These are phyloP conservation scores for Cyathus striatus DNA, from an alignment of 768 basidiomycete species.

Conservation along the genomic window DNA sequence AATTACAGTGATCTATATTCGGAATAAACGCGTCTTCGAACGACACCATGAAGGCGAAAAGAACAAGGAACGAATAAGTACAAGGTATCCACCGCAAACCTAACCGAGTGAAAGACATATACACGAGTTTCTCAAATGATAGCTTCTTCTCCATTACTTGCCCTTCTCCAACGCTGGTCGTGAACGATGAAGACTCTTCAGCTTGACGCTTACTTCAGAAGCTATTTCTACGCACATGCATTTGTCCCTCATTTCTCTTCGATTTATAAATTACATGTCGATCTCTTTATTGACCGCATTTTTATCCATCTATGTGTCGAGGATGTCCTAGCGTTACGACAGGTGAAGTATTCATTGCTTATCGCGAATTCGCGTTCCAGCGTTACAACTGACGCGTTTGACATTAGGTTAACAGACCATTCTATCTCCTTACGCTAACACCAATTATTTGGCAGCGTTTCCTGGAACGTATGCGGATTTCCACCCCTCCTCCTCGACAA, in stretches of 20 bases:
- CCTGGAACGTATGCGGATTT: slow-evolving; percentile 46
- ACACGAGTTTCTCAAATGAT: too few species aligned
- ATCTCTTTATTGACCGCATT: slow-evolving; percentile 38
- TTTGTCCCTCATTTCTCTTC: slow-evolving; percentile 9
- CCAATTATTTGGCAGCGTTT: slow-evolving; percentile 68
- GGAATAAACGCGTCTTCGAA: neutral
- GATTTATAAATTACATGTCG: slow-evolving; percentile 28
- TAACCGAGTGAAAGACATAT: too few species aligned
- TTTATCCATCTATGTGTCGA: slow-evolving; percentile 37
- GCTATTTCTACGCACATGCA: too few species aligned
- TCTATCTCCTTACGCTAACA: slow-evolving; percentile 62
- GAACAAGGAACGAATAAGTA: too few species aligned
- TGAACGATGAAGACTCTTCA: neutral
- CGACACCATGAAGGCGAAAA: too few species aligned
- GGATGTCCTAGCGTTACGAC: slow-evolving; percentile 40
- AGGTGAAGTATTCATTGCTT: slow-evolving; percentile 22
- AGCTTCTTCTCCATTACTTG: too few species aligned
- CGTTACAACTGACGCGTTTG: neutral
- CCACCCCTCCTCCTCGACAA: slow-evolving; percentile 57
- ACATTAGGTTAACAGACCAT: slow-evolving; percentile 49
- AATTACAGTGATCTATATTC: neutral
- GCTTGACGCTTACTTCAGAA: too few species aligned
- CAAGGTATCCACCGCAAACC: too few species aligned
- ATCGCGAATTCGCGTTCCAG: neutral
- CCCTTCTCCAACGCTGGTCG: neutral